phyloP scores from a whole-genome alignment of 352 stramenopile species.

The Phytophthora hybrid region DNA sequence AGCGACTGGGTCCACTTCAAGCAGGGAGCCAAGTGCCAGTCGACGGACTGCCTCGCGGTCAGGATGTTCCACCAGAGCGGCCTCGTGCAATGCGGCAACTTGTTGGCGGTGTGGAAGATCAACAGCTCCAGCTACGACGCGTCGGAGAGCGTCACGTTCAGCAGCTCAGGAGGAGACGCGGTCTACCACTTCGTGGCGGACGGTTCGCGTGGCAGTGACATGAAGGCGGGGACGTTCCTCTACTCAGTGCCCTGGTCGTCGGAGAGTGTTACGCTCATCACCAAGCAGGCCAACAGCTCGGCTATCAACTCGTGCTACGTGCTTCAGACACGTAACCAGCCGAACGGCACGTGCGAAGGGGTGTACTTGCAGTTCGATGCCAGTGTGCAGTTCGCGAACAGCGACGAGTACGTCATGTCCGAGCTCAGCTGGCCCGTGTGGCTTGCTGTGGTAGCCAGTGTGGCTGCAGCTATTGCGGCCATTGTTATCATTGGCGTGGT shows the following conservation, averaged over 20 bases:
- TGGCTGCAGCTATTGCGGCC: constrained; percentile 56
- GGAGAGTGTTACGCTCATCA: constrained; percentile 27
- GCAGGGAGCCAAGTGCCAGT: constrained; percentile 54
- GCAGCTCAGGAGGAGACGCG: constrained; percentile 22
- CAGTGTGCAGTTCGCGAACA: constrained; percentile 60
- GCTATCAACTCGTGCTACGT: constrained; percentile 67
- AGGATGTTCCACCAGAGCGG: constrained; percentile 67
- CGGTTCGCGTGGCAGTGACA: constrained; percentile 67
- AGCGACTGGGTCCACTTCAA: constrained; percentile 83
- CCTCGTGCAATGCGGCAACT: constrained; percentile 72
- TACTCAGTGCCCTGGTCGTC: constrained; percentile 52
- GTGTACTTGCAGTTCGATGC: constrained; percentile 77
- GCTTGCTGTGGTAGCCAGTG: constrained; percentile 64
- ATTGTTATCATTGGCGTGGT: constrained; percentile 60
- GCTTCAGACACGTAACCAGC: constrained; percentile 79
- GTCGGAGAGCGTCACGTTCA: constrained; percentile 20
- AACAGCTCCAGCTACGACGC: constrained; percentile 26
- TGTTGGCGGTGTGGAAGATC: constrained; percentile 79
- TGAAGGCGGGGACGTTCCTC: constrained; percentile 73
- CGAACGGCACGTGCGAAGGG: constrained; percentile 63
- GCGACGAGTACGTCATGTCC: constrained; percentile 67
- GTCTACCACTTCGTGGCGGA: constrained; percentile 83
- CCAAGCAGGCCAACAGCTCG: constrained; percentile 45
- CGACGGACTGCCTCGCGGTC: constrained; percentile 70
- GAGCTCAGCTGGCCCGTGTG: constrained; percentile 61